Evolutionary conservation across 345 rosid species (phyloP).

Genomic region (Turritis glabra): DNA sequence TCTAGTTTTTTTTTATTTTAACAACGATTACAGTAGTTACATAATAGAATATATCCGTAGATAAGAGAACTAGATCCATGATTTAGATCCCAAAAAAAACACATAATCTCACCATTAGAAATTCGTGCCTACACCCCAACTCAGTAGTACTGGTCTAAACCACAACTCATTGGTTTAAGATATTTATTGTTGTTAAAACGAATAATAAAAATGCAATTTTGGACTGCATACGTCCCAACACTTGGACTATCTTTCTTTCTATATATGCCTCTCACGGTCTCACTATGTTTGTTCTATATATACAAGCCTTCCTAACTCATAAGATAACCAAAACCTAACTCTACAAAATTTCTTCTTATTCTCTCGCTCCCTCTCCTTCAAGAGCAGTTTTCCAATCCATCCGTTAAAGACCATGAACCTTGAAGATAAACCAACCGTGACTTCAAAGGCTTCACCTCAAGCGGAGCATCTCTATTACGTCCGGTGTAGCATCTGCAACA

Average conservation of each 20-base stretch:
- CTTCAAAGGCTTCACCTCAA: constrained; percentile 50
- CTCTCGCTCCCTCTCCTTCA: background rate
- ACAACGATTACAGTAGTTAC: background rate
- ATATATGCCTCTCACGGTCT: constrained; percentile 15
- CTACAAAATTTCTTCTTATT: constrained; percentile 23
- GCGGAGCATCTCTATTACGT: constrained; percentile 92
- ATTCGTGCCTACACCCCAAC: background rate
- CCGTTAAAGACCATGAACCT: constrained; percentile 47
- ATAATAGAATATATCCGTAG: background rate
- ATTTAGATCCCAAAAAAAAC: background rate
- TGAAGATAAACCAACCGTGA: constrained; percentile 70
- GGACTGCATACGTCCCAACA: constrained; percentile 9
- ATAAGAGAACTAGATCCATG: background rate
- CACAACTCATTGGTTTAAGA: background rate
- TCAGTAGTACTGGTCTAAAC: background rate
- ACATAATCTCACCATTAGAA: background rate
- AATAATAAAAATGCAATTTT: constrained; percentile 15
- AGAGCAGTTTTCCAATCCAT: constrained; percentile 9
- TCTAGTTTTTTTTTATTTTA: background rate
- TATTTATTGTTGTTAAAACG: background rate
- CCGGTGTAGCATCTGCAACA: constrained; percentile 97
- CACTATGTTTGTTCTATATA: constrained; percentile 27
- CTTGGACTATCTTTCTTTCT: background rate
- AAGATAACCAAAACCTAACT: constrained; percentile 22
- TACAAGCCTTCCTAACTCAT: constrained; percentile 25